Percentiles rank a stretch among this genome's conserved stretches.
Evolutionary conservation across 257 asterid species (phyloP).

Genomic region (Scutellaria galericulata): DNA sequence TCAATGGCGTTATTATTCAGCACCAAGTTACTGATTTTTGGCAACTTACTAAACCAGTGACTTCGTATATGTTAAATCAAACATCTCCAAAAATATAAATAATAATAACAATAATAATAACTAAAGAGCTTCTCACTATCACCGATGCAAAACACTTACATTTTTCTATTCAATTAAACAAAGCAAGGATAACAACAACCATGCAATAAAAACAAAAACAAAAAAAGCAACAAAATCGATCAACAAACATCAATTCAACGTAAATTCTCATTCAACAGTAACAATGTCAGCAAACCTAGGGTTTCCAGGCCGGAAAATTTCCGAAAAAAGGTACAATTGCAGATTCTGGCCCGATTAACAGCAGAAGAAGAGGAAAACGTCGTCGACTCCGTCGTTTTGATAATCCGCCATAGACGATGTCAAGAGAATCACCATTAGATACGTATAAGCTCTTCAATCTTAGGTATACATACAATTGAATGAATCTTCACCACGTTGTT

Average conservation of each 20-base stretch:
- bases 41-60: not conserved
- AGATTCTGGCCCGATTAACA: not conserved
- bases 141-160: not conserved
- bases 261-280: not conserved
- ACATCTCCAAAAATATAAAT: not conserved
- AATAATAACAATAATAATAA: not conserved
- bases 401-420: slow-evolving; percentile 31
- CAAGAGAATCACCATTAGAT: slow-evolving; percentile 27
- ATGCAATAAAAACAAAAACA: not conserved
- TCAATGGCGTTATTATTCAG: not conserved
- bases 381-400: slow-evolving; percentile 32
- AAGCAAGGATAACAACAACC: not conserved
- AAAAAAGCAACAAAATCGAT: not conserved
- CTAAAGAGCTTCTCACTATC: slow-evolving; percentile 21
- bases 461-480: slow-evolving; percentile 4
- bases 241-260: not conserved
- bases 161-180: slow-evolving; percentile 9
- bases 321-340: slow-evolving; percentile 10
- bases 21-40: slow-evolving; percentile 4
- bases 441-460: not conserved
- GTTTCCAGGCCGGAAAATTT: slow-evolving; percentile 41
- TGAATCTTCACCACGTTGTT: slow-evolving; percentile 34
- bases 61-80: too few relatives aligned
- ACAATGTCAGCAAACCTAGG: slow-evolving; percentile 52
- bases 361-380: not conserved